Percentiles rank a stretch among this genome's conserved stretches.
Conservation (phyloP, 306 rosid genomes). For the Prinsepia uniflora region DNA sequence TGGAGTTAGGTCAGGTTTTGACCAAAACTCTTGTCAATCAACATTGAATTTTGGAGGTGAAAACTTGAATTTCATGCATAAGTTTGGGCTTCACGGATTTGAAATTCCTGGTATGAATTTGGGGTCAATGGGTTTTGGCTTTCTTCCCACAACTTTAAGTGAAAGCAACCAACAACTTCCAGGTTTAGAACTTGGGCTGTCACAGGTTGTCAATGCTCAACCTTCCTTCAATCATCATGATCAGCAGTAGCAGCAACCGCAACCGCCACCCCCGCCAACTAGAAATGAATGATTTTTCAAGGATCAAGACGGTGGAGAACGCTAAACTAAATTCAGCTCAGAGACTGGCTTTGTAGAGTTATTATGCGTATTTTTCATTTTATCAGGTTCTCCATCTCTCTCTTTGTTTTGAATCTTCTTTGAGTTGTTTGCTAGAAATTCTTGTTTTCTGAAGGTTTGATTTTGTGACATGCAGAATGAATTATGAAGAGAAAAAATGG, state of each 20-base stretch:
- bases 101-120: slow-evolving; percentile 36
- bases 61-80: slow-evolving; percentile 28
- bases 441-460: not conserved
- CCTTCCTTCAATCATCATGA: slow-evolving; percentile 25
- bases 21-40: slow-evolving; percentile 26
- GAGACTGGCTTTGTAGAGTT: not conserved
- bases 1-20: slow-evolving; percentile 39
- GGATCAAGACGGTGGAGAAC: slow-evolving; percentile 20
- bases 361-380: not conserved
- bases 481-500: slow-evolving; percentile 3
- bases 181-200: slow-evolving; percentile 49
- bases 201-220: slow-evolving; percentile 46
- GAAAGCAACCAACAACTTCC: slow-evolving; percentile 38
- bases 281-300: slow-evolving; percentile 30
- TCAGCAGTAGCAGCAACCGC: slow-evolving; percentile 9
- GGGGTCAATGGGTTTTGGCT: slow-evolving; percentile 33
- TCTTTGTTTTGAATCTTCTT: not conserved
- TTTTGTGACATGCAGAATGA: slow-evolving; percentile 17
- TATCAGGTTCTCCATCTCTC: not conserved
- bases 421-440: not conserved
- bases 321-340: not conserved
- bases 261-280: slow-evolving; percentile 23
- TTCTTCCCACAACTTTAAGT: slow-evolving; percentile 22
- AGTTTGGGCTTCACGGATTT: slow-evolving; percentile 43
- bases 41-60: slow-evolving; percentile 23